phyloP scores from a whole-genome alignment of 2,329 filamentous ascomycete genomes.

The Fusarium anguioides region DNA sequence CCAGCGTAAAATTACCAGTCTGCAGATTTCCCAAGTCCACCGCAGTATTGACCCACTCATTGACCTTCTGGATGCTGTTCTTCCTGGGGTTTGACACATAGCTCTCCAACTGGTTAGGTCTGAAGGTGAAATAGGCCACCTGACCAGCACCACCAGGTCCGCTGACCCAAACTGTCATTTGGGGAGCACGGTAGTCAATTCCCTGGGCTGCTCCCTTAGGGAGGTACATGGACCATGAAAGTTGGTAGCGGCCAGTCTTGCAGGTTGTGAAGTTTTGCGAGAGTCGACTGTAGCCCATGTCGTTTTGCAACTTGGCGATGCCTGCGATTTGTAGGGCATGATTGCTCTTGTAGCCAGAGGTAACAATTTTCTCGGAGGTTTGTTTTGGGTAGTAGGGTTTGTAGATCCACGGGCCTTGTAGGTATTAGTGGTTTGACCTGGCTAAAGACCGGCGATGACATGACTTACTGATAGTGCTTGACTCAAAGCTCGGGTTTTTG shows the following conservation, averaged over 20 bases:
- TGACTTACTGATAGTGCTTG: background rate
- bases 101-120: background rate
- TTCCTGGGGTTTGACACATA: background rate
- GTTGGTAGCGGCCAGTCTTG: background rate
- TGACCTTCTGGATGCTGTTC: background rate
- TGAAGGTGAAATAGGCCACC: background rate
- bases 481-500: background rate
- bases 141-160: background rate
- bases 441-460: no score
- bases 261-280: background rate
- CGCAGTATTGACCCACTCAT: background rate
- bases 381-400: background rate
- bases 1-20: background rate
- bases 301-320: background rate
- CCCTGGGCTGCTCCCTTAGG: background rate
- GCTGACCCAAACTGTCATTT: background rate
- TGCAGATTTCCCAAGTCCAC: background rate
- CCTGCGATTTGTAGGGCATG: background rate
- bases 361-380: background rate
- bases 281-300: background rate
- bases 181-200: background rate
- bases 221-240: slow-evolving; percentile 1
- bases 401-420: background rate
- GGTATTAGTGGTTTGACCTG: background rate
- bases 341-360: background rate